Evolutionary conservation across 768 basidiomycete genomes (phyloP), one percentile per base, ranked within the genome.

Genomic region (Podaxis pistillaris): DNA sequence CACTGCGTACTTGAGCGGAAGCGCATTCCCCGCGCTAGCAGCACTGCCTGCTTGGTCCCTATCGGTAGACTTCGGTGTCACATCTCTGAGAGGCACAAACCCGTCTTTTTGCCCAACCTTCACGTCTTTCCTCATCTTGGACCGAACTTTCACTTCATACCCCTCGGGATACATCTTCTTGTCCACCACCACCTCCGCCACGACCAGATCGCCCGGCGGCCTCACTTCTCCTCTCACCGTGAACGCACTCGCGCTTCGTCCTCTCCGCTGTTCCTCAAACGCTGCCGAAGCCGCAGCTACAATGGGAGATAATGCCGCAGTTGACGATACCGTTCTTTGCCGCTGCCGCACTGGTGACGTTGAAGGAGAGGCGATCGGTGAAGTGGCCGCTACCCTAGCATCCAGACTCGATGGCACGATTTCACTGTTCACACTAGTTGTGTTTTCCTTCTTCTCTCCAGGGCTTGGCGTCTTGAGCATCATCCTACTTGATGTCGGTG

Each of bases 161-260:
- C 92, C 92, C 46, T 82, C 80, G 0, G 89, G 85, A 74, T 91
- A 94, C 62, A 91, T 76, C 71, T 89, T 90, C 59, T 90, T 86
- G 74, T 95, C 93, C 28, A 94, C 81, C 28, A 94, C 83, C 33
- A 94, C 70, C 73, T 96, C 94, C 59, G 84, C 84, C 17, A 94
- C 84, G 19, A 94, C 74, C 51, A 94, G 74, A 71, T 96, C 93
- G 56, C 82, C 81, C n/a, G 79, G 75, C 49, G 81, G 79, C 60
- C 79, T 81, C 62, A 88, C 80, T 67, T 87, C 87, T 44, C 86
- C 86, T 54, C 85, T 86, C 51, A 80, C 60, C 2, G 83, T 87
- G 68, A 90, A 89, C 33, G 82, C 84, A 15, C 84, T 79, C 3
- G 84, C 79, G 9, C 82, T 72, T 1, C 81, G 73, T 28, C 78